Conservation (phyloP, 352 stramenopile species). For the Phytophthora cryptogea region DNA sequence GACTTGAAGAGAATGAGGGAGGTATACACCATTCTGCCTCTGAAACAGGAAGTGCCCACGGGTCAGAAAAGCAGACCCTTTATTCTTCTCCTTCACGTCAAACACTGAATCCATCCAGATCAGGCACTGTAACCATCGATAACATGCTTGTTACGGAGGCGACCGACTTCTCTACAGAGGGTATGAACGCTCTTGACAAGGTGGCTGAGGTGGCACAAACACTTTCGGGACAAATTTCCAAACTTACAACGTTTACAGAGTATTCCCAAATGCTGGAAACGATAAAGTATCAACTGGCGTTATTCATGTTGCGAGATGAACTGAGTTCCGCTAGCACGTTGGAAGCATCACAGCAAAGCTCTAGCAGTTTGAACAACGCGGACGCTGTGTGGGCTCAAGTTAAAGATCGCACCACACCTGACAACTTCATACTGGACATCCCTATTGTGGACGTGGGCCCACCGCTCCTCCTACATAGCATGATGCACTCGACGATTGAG, state of each 20-base stretch:
- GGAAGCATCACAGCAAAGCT: not conserved
- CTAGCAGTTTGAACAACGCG: not conserved
- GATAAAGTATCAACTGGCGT: constrained; percentile 29
- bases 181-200: constrained; percentile 6
- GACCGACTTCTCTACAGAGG: constrained; percentile 7
- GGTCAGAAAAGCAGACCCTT: constrained; percentile 3
- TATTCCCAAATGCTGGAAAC: constrained; percentile 33
- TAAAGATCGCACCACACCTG: constrained; percentile 32
- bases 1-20: constrained; percentile 4
- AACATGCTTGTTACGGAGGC: not conserved
- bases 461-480: constrained; percentile 59
- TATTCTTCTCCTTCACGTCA: constrained; percentile 17
- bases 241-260: constrained; percentile 30
- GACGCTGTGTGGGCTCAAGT: constrained; percentile 9
- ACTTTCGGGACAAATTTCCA: constrained; percentile 9
- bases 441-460: constrained; percentile 48
- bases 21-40: constrained; percentile 3
- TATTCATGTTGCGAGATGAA: constrained; percentile 28
- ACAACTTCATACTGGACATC: constrained; percentile 68
- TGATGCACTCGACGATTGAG: constrained; percentile 59
- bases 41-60: constrained; percentile 9
- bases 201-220: constrained; percentile 9
- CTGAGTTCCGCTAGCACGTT: not conserved
- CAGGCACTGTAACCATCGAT: constrained; percentile 1
- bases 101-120: not conserved